Evolutionary conservation across 371 early-diverging fungal genomes (phyloP).

Genomic region (Apophysomyces trapeziformis): DNA sequence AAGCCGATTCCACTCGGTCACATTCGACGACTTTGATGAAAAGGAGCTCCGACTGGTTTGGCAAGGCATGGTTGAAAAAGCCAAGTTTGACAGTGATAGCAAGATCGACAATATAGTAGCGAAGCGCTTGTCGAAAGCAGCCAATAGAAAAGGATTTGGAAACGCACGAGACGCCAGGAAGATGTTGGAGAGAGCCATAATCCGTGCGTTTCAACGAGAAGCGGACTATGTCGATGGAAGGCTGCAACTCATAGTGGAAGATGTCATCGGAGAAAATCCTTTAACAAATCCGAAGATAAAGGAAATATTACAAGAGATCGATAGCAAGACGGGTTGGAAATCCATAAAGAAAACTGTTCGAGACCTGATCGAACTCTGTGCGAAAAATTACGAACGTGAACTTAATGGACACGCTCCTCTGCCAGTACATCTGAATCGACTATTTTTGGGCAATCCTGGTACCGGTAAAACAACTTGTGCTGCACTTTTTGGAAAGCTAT

Average conservation of each 20-base stretch:
- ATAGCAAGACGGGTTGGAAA: not conserved
- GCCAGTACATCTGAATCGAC: not conserved
- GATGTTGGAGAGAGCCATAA: not conserved
- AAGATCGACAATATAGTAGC: not conserved
- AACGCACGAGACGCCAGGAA: not conserved
- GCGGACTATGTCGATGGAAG: not conserved
- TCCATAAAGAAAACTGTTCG: not conserved
- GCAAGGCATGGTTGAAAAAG: not conserved
- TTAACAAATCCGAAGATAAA: not conserved
- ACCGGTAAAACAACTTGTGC: constrained; percentile 5
- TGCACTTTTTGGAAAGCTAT: not conserved
- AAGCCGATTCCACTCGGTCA: not conserved
- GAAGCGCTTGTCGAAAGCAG: not conserved
- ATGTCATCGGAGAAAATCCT: constrained; percentile 1
- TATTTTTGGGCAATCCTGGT: not conserved
- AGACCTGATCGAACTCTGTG: not conserved
- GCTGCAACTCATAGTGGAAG: not conserved
- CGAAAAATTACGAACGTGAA: constrained; percentile 4
- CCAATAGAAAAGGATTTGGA: constrained; percentile 4
- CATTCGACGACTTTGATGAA: not conserved
- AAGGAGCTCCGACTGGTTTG: not conserved
- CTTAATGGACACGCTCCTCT: constrained; percentile 1
- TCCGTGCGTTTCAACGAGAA: not conserved
- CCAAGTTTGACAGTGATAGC: not conserved
- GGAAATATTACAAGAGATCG: not conserved